Percentiles rank a stretch among this genome's conserved stretches.
These are phyloP conservation scores for Colletotrichum liriopes DNA, from an alignment of 2,329 filamentous ascomycete genomes.

Conservation along the genomic window DNA sequence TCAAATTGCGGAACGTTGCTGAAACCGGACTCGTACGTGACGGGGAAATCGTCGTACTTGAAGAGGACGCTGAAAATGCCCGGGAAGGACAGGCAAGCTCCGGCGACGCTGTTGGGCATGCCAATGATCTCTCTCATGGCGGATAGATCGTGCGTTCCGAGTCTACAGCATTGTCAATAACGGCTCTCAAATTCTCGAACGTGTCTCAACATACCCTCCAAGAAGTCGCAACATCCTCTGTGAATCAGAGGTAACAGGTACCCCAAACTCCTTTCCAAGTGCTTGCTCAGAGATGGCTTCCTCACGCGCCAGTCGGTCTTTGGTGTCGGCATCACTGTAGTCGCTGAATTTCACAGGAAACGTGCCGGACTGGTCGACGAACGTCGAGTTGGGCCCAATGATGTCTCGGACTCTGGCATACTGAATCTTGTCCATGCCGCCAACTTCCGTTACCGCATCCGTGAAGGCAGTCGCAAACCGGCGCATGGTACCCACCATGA, in stretches of 20 bases:
- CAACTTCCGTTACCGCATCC: conserved; percentile 69
- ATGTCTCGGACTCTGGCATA: conserved; percentile 66
- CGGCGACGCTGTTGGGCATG: conserved; percentile 53
- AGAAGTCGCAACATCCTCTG: conserved; percentile 48
- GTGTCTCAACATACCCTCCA: conserved; percentile 44
- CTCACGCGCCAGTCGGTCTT: conserved; percentile 46
- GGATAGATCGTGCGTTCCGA: conserved; percentile 67
- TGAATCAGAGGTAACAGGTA: conserved; percentile 48
- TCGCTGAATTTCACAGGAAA: conserved; percentile 62
- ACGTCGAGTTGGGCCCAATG: conserved; percentile 68
- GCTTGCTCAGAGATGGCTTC: conserved; percentile 50
- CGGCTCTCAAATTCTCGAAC: too few relatives aligned
- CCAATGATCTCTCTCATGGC: conserved; percentile 67
- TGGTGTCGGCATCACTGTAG: conserved; percentile 48
- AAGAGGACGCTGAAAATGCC: conserved; percentile 59
- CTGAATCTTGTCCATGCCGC: conserved; percentile 63
- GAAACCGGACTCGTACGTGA: conserved; percentile 72
- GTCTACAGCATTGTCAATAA: conserved; percentile 29
- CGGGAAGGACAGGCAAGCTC: conserved; percentile 54
- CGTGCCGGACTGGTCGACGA: conserved; percentile 64
- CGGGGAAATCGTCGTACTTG: conserved; percentile 62
- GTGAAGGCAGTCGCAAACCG: conserved; percentile 72
- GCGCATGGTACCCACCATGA: conserved; percentile 75
- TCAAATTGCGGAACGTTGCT: conserved; percentile 68
- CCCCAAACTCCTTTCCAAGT: conserved; percentile 50